Conservation (phyloP, 73 alveolate genomes). For the Diophrys sp. region DNA sequence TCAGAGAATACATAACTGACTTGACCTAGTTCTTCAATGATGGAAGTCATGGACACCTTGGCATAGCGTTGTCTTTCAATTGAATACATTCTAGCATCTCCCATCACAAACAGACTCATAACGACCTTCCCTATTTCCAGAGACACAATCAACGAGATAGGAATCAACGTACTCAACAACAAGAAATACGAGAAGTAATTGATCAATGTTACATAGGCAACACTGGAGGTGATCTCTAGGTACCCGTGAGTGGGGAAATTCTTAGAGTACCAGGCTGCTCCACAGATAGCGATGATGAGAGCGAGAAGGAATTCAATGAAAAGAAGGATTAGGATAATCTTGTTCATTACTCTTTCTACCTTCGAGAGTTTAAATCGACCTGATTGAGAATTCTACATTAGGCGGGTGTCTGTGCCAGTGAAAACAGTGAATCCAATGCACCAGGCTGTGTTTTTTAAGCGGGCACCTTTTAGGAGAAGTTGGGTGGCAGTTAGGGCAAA, state of each 20-base stretch:
- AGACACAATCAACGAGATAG: constrained; percentile 71
- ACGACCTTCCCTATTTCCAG: constrained; percentile 67
- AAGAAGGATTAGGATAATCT: constrained; percentile 74
- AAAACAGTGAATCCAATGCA: constrained; percentile 81
- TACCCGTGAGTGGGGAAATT: not conserved
- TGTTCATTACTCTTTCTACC: constrained; percentile 82
- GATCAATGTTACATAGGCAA: constrained; percentile 1
- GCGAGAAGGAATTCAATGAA: no score
- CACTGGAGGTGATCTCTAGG: not conserved
- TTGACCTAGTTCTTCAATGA: constrained; percentile 64
- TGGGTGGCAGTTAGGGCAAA: constrained; percentile 70
- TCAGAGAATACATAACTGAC: constrained; percentile 74
- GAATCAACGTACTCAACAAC: constrained; percentile 80
- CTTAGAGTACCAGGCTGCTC: not conserved
- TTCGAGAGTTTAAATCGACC: constrained; percentile 76
- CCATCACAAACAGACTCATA: constrained; percentile 51
- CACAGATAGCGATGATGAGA: no score
- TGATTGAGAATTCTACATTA: constrained; percentile 48
- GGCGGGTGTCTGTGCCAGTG: constrained; percentile 84
- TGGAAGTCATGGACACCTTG: constrained; percentile 43
- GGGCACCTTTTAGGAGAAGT: constrained; percentile 92
- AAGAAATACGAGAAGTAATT: constrained; percentile 72
- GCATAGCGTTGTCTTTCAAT: constrained; percentile 9
- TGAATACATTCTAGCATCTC: constrained; percentile 61
- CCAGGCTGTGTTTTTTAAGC: constrained; percentile 92